Percentiles rank a stretch among this genome's conserved stretches.
These are phyloP conservation scores for Citrus unshiu DNA, from an alignment of 345 rosid genomes.

Conservation along the genomic window DNA sequence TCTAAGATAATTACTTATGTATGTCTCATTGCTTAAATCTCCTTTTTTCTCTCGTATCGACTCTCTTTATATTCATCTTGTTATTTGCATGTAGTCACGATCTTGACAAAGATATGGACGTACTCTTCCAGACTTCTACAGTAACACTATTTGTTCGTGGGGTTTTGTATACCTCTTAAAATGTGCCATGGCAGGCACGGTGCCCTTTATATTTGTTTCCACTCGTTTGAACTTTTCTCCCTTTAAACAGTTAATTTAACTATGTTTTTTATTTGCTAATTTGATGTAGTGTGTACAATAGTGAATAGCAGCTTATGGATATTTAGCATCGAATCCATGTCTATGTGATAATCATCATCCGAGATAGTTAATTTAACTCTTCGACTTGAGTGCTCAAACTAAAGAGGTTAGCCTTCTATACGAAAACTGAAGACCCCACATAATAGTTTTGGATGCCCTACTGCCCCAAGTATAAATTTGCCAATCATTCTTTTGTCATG, in stretches of 20 bases:
- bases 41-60: not conserved
- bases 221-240: slow-evolving; percentile 18
- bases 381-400: not conserved
- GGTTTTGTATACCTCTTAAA: slow-evolving; percentile 25
- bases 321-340: not conserved
- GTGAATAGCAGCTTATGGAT: not conserved
- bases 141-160: slow-evolving; percentile 28
- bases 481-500: not conserved
- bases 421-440: not conserved
- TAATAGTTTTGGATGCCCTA: not conserved
- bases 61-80: not conserved
- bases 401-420: not conserved
- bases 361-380: not conserved
- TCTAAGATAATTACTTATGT: not conserved
- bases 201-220: slow-evolving; percentile 21
- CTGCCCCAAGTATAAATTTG: not conserved
- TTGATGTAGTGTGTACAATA: not conserved
- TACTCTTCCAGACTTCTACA: slow-evolving; percentile 17
- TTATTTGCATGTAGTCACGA: not conserved
- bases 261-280: not conserved
- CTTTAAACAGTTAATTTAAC: slow-evolving; percentile 7
- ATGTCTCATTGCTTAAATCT: not conserved
- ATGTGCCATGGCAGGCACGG: slow-evolving; percentile 27
- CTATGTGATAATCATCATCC: not conserved
- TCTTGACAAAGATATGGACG: slow-evolving; percentile 21